phyloP scores from a whole-genome alignment of 2,329 filamentous ascomycete species.

The Annulohypoxylon truncatum region DNA sequence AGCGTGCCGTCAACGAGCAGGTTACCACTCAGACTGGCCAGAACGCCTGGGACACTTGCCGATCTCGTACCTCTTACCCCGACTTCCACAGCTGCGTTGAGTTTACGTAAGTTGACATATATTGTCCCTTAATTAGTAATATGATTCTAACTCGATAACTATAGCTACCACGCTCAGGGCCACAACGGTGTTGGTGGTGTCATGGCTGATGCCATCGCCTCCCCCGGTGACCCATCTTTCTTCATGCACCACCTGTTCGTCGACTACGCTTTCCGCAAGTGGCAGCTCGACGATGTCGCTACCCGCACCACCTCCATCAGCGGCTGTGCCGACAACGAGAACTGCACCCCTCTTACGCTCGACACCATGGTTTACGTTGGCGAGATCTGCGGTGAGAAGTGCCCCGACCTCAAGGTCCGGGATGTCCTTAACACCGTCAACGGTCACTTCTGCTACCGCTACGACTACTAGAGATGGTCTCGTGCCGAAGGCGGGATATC shows the following conservation, averaged over 20 bases:
- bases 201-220: conserved; percentile 50
- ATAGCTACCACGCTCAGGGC: conserved; percentile 50
- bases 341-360: conserved; percentile 46
- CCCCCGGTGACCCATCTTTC: conserved; percentile 50
- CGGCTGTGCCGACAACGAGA: conserved; percentile 45
- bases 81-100: conserved; percentile 49
- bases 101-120: conserved; percentile 45
- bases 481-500: not conserved
- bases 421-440: conserved; percentile 44
- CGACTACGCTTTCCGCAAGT: conserved; percentile 48
- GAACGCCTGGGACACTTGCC: conserved; percentile 43
- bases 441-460: conserved; percentile 47
- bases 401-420: conserved; percentile 46
- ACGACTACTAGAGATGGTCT: conserved; percentile 44
- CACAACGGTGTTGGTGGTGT: conserved; percentile 51
- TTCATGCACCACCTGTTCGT: conserved; percentile 52
- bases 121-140: not conserved
- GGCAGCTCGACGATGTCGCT: conserved; percentile 43
- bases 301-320: conserved; percentile 46
- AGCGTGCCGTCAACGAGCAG: conserved; percentile 49
- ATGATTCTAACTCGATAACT: conserved; percentile 2
- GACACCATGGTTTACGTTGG: conserved; percentile 46
- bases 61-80: conserved; percentile 44
- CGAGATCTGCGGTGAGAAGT: conserved; percentile 46
- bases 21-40: conserved; percentile 45